Evolutionary conservation across 192 early-diverging fungal genomes (phyloP).

Genomic region (Funneliformis geosporum): DNA sequence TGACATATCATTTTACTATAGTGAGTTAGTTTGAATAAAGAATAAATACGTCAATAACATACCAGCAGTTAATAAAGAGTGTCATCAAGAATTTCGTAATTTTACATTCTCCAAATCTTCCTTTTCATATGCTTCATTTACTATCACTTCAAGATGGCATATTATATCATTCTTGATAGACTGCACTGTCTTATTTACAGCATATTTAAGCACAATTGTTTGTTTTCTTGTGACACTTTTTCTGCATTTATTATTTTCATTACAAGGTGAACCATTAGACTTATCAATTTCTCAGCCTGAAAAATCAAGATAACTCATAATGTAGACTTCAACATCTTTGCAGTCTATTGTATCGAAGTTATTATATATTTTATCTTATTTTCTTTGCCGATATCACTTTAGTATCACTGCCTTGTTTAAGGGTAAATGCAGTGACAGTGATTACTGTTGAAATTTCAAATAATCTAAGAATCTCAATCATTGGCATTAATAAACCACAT

Average conservation of each 20-base stretch:
- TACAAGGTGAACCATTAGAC: background rate
- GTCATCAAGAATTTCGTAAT: conserved; percentile 8
- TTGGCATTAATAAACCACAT: conserved; percentile 15
- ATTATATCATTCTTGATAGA: background rate
- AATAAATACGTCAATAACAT: background rate
- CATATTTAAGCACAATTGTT: background rate
- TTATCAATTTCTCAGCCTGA: background rate
- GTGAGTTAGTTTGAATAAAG: background rate
- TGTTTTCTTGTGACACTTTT: background rate
- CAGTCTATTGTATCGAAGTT: background rate
- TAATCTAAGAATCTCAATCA: conserved; percentile 1
- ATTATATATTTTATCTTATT: background rate
- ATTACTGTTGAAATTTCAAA: conserved; percentile 12
- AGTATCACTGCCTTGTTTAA: background rate
- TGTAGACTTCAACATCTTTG: background rate
- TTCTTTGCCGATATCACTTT: background rate
- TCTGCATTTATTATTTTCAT: background rate
- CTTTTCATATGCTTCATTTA: background rate
- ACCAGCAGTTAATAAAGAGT: conserved; percentile 22
- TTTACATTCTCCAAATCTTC: background rate
- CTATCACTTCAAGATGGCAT: background rate
- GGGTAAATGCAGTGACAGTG: conserved; percentile 9
- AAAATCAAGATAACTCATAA: background rate
- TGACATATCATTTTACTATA: background rate
- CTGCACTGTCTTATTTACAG: background rate